These are phyloP conservation scores for Paramecium primaurelia DNA, from an alignment of 73 alveolate genomes.

Conservation along the genomic window DNA sequence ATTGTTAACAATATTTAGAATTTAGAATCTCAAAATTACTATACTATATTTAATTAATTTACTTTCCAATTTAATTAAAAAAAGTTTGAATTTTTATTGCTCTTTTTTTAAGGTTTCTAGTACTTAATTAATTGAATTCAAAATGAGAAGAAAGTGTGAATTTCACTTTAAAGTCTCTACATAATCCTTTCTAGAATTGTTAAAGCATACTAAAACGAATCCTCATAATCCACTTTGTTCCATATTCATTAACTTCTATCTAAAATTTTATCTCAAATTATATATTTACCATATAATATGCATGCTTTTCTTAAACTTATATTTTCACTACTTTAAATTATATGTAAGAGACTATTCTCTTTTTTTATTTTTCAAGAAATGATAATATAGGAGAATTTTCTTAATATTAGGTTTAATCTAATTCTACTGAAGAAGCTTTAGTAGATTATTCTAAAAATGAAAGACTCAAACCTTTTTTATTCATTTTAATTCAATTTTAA, in stretches of 20 bases:
- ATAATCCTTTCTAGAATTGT: background rate
- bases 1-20: background rate
- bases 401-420: background rate
- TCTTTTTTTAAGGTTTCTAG: background rate
- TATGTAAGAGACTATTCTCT: background rate
- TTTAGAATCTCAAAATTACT: background rate
- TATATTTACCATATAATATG: background rate
- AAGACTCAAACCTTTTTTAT: background rate
- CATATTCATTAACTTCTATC: background rate
- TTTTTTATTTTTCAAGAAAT: background rate
- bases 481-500: background rate
- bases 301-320: background rate
- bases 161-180: background rate
- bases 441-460: background rate
- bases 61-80: background rate
- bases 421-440: background rate
- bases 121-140: background rate
- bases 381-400: background rate
- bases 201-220: background rate
- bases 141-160: background rate
- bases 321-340: background rate
- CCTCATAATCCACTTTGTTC: background rate
- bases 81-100: background rate
- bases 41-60: background rate
- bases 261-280: background rate